phyloP scores from a whole-genome alignment of 1,284 basidiomycete genomes.

The Rhodotorula sp. region DNA sequence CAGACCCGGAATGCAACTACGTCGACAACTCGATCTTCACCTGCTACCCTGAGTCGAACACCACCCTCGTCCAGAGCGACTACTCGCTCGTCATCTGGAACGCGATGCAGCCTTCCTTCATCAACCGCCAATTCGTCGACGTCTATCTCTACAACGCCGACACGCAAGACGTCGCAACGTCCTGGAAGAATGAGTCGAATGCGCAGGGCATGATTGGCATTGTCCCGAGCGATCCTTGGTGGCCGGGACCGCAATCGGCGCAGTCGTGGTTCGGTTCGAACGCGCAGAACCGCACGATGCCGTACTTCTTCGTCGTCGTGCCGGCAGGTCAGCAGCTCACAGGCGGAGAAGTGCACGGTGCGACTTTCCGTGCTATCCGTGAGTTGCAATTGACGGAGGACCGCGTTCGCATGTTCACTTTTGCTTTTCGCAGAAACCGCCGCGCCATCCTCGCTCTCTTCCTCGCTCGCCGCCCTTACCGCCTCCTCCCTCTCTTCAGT shows the following conservation, averaged over 20 bases:
- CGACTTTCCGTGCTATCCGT: constrained; percentile 73
- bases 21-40: constrained; percentile 65
- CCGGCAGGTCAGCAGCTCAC: constrained; percentile 56
- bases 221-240: constrained; percentile 71
- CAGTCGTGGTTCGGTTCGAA: constrained; percentile 51
- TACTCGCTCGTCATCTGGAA: constrained; percentile 52
- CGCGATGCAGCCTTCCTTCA: constrained; percentile 4
- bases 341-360: constrained; percentile 60
- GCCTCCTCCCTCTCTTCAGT: constrained; percentile 24
- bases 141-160: constrained; percentile 69
- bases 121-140: constrained; percentile 53
- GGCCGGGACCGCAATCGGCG: constrained; percentile 53
- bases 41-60: constrained; percentile 62
- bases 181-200: constrained; percentile 53
- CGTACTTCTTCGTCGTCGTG: constrained; percentile 68
- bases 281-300: constrained; percentile 58
- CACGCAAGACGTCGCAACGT: constrained; percentile 49
- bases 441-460: constrained; percentile 29
- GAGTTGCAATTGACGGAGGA: constrained; percentile 49
- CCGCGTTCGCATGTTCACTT: not conserved
- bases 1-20: constrained; percentile 46
- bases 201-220: constrained; percentile 58
- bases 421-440: constrained; percentile 26
- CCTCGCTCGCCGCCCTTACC: constrained; percentile 25
- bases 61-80: constrained; percentile 62